Percentiles rank a stretch among this genome's conserved stretches.
phyloP scores from a whole-genome alignment of 2,329 filamentous ascomycete species.

The Gyromitra esculenta region DNA sequence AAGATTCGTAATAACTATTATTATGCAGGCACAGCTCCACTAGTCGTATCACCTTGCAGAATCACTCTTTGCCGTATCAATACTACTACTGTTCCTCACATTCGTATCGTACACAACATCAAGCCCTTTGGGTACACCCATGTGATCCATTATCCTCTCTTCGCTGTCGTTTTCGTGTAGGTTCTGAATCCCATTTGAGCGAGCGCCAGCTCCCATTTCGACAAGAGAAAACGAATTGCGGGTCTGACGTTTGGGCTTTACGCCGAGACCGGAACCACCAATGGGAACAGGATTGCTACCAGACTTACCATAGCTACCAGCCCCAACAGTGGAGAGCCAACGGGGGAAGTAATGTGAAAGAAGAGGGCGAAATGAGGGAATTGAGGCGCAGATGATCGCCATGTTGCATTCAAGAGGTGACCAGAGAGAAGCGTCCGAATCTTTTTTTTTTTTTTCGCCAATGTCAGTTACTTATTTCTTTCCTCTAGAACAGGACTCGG shows the following conservation, averaged over 20 bases:
- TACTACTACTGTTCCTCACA: conserved; percentile 3
- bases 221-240: conserved; percentile 4
- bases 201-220: conserved; percentile 4
- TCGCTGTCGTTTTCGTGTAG: conserved; percentile 9
- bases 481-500: neutral
- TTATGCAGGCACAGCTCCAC: neutral
- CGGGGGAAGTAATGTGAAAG: conserved; percentile 18
- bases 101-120: neutral
- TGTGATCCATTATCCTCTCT: conserved; percentile 15
- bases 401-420: conserved; percentile 22
- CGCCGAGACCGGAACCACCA: neutral
- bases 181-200: conserved; percentile 7
- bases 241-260: neutral
- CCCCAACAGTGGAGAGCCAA: neutral
- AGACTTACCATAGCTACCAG: neutral
- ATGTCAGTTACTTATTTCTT: neutral
- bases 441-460: neutral
- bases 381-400: conserved; percentile 26
- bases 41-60: neutral
- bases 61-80: conserved; percentile 1
- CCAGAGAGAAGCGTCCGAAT: conserved; percentile 22
- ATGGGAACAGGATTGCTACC: neutral
- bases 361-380: conserved; percentile 23
- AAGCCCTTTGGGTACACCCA: neutral
- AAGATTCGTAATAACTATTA: neutral